Conservation (phyloP, 2,329 filamentous ascomycete species). For the Pseudogymnoascus sp. region DNA sequence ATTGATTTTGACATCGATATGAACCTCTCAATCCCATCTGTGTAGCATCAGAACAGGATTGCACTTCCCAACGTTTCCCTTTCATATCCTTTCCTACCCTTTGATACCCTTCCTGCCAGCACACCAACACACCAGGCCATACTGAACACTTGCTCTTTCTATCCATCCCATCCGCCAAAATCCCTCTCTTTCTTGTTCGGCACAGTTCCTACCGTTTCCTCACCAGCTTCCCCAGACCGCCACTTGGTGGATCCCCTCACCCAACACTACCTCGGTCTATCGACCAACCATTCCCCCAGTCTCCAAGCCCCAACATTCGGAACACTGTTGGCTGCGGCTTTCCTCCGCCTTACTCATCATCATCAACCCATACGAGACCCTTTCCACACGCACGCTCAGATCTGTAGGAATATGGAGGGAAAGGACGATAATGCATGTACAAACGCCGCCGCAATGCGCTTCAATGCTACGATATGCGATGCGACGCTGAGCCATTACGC, state of each 20-base stretch:
- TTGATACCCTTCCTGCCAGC: not conserved
- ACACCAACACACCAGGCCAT: not conserved
- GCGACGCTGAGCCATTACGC: not conserved
- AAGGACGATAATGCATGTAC: not conserved
- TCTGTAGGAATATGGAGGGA: not conserved
- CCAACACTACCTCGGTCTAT: not conserved
- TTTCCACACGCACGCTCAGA: not conserved
- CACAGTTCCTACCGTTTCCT: not conserved
- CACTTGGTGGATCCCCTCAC: not conserved
- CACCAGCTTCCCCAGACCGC: not conserved
- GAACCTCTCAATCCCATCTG: not conserved
- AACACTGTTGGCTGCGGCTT: not conserved
- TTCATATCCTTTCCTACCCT: not conserved
- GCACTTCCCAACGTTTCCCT: not conserved
- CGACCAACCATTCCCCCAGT: not conserved
- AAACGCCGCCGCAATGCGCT: not conserved
- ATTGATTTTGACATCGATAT: not conserved
- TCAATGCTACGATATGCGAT: not conserved
- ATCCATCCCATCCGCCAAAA: not conserved
- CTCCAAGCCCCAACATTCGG: not conserved
- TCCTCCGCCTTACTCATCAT: not conserved
- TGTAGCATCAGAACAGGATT: conserved; percentile 1
- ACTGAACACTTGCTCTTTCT: not conserved
- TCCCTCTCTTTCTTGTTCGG: not conserved
- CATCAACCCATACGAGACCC: not conserved